Base-by-base conservation (phyloP, 106 monocot genomes). In the Allium fistulosum region DNA sequence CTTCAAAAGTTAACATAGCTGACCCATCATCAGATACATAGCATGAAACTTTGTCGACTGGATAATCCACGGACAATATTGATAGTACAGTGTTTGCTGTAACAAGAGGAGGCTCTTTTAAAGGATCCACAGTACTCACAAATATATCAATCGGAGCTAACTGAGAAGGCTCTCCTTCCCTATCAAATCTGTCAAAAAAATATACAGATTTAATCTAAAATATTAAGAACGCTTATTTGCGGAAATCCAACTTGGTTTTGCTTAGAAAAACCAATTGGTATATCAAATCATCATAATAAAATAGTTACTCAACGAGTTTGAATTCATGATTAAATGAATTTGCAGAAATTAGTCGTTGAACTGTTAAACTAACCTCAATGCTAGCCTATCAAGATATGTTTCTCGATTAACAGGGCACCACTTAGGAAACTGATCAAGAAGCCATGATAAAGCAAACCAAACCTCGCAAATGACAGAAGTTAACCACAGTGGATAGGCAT, bases 21-120 rank as follows among this genome's bases (percentile, higher is more conserved):
- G 93, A 88, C 22, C 93, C 93, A 66, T 93, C 93, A 75, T 93
- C 93, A 80, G 93, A 93, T 66, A 93, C 93, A 80, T 93, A 93
- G 65, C 93, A 93, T 37, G 91, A 92, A 60, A 92, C 91, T 65
- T 92, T 92, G 70, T 92, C 91, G 0, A 92, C 91, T 62, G 92
- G 93, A 63, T 93, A 93, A 62, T 93, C 93, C 69, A 93, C 93
- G 45, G 88, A 46, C 58, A 93, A 77, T 59, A 93, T 93, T 11
- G 93, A 93, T 17, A 93, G 57, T 11, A 93, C 93, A 17, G 93
- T 93, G 63, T 93, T 93, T 48, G 93, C 93, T 48, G 93, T 93
- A 59, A 93, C 75, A 69, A 93, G 88, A 60, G 93, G 93, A 64
- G 88, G 93, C 46, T 93, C 93, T 68, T 93, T 93, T 47, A 93